Percentiles rank a stretch among this genome's conserved stretches.
These are phyloP conservation scores for Wallacemonas sp. DNA, from an alignment of 208 protist species.

Conservation along the genomic window DNA sequence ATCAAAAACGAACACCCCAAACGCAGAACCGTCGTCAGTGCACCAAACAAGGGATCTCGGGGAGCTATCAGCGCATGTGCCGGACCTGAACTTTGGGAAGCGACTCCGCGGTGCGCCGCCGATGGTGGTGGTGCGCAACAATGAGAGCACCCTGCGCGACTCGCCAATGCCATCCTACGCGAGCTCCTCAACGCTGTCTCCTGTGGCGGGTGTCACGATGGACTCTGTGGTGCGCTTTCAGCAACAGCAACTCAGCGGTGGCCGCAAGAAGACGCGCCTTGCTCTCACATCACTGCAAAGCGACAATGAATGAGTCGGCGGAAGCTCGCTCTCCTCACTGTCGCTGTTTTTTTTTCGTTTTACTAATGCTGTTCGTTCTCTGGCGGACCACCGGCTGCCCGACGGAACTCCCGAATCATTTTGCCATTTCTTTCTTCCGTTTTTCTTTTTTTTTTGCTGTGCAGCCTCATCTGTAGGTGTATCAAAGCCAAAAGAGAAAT, in stretches of 20 bases:
- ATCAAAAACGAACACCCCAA: background rate
- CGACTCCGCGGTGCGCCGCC: background rate
- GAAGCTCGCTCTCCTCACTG: too few species aligned
- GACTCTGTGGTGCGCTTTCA: constrained; percentile 22
- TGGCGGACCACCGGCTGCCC: too few species aligned
- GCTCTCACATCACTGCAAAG: constrained; percentile 6
- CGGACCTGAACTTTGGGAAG: background rate
- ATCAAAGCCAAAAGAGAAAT: too few species aligned
- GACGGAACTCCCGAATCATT: too few species aligned
- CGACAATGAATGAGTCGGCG: too few species aligned
- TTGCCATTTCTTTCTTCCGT: constrained; percentile 19
- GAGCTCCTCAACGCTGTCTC: background rate
- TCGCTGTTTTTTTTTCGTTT: too few species aligned
- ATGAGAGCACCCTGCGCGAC: background rate
- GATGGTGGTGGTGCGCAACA: background rate
- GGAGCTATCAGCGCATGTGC: background rate
- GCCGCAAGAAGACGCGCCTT: constrained; percentile 35
- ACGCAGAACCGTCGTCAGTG: background rate
- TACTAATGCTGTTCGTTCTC: too few species aligned
- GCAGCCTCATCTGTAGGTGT: too few species aligned
- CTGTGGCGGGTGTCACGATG: constrained; percentile 14
- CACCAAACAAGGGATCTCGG: background rate
- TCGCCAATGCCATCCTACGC: constrained; percentile 1
- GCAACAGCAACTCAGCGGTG: constrained; percentile 14
- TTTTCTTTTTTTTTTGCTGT: background rate